Evolutionary conservation across 2,329 filamentous ascomycete species (phyloP), one percentile per base, ranked within the genome.

Genomic region (Fusarium papillatum): DNA sequence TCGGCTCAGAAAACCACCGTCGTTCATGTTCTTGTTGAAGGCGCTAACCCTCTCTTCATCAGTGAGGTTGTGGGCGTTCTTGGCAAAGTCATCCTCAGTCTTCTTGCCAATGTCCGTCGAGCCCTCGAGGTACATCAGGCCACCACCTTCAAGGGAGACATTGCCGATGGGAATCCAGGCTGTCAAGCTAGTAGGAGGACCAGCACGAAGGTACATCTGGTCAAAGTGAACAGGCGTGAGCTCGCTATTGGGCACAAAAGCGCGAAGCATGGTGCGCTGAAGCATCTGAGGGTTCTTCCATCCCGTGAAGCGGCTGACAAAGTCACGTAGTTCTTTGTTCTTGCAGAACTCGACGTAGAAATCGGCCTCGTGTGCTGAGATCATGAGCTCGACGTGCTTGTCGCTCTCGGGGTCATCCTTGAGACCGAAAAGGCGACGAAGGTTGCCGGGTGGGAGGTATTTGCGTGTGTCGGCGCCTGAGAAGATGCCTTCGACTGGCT

Each of bases 11-110:
- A 73, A 73, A 7, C 69, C 71, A 2, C 71, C 71, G 7, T 71
- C 65, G 10, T 73, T 71, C 71, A 73, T 73, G 19, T 73, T 71
- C 65, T 73, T 66, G 65, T 73, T 71, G 36, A 73, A 69, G 5
- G 71, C 69, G 24, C 71, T 71, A 13, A 71, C 13, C 17, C 69
- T 48, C 16, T 73, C 71, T n/a, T 73, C 69, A 4, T 73, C 65
- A 2, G 57, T 71, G 2, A 73, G 16, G 29, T 71, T 69, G 5
- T 59, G 11, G 3, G 71, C 62, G 7, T 69, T 66, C 48, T 65
- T 65, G 6, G 69, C 57, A 66, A 73, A 73, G 55, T 73, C 69
- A 7, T 69, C 71, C 31, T 73, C 71, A 0, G 71, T 68, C 61
- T 66, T 69, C 50, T 69, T 71, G 5, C 71, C 69, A 48, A 71